These are phyloP conservation scores for Hyparrhenia diplandra DNA, from an alignment of 176 grass and related monocot species.

Conservation along the genomic window DNA sequence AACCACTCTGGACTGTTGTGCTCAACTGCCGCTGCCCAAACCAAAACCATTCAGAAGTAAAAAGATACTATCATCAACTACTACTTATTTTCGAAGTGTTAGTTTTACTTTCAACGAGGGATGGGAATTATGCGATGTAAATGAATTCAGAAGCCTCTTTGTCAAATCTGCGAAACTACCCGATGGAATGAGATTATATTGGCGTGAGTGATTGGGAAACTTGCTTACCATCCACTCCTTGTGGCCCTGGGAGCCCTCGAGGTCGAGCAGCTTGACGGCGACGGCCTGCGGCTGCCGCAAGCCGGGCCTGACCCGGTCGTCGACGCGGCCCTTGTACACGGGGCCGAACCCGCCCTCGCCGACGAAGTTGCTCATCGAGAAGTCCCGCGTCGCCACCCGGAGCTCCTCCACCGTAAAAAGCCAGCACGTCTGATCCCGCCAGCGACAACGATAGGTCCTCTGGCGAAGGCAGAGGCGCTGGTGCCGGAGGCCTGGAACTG, in stretches of 20 bases:
- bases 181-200: background rate
- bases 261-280: slow-evolving; percentile 70
- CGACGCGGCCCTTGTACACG: slow-evolving; percentile 74
- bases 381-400: slow-evolving; percentile 44
- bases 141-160: background rate
- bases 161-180: background rate
- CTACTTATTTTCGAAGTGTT: background rate
- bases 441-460: slow-evolving; percentile 60
- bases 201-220: background rate
- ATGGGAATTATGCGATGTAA: background rate
- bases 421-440: slow-evolving; percentile 45
- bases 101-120: background rate
- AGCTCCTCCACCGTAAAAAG: slow-evolving; percentile 63
- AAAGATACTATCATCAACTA: background rate
- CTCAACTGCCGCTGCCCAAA: background rate
- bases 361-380: slow-evolving; percentile 64
- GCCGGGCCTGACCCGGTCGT: slow-evolving; percentile 61
- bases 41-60: background rate
- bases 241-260: slow-evolving; percentile 66
- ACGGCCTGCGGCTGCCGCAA: slow-evolving; percentile 48
- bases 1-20: background rate
- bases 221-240: slow-evolving; percentile 68
- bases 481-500: background rate
- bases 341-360: slow-evolving; percentile 82
- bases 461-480: slow-evolving; percentile 25